Conservation (phyloP, 2,329 filamentous ascomycete species). For the Emericellopsis atlantica region DNA sequence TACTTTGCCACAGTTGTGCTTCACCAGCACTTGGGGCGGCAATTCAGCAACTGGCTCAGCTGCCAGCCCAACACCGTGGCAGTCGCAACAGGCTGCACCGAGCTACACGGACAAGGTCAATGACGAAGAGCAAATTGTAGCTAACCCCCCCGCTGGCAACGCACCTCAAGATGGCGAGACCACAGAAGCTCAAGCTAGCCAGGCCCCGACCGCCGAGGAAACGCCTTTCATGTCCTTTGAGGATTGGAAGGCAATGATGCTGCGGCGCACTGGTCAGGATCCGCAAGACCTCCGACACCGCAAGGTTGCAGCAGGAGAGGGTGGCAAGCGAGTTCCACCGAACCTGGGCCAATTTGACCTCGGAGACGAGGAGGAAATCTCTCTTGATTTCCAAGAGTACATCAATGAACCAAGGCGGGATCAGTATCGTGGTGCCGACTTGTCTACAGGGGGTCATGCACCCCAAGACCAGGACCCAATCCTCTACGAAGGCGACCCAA, state of each 20-base stretch:
- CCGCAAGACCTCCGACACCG: conserved; percentile 53
- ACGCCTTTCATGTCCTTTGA: conserved; percentile 84
- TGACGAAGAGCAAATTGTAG: too few species aligned
- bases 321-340: conserved; percentile 35
- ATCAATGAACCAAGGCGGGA: conserved; percentile 26
- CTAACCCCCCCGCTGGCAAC: too few species aligned
- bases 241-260: conserved; percentile 93
- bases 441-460: conserved; percentile 3
- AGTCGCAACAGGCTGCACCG: not conserved
- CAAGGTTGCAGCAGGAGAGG: conserved; percentile 36
- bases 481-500: conserved; percentile 32
- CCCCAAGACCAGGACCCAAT: conserved; percentile 22
- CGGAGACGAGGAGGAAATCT: conserved; percentile 81
- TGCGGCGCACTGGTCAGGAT: conserved; percentile 71
- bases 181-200: not conserved
- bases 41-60: not conserved
- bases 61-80: not conserved
- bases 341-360: conserved; percentile 64
- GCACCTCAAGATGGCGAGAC: too few species aligned
- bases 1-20: conserved; percentile 62
- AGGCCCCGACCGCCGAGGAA: conserved; percentile 6
- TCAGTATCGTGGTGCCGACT: conserved; percentile 7
- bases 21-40: conserved; percentile 47
- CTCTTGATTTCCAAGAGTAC: conserved; percentile 36
- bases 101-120: too few species aligned